Percentiles rank a stretch among this genome's conserved stretches.
Evolutionary conservation across 2,329 filamentous ascomycete species (phyloP).

Genomic region (Elsinoe ampelina): DNA sequence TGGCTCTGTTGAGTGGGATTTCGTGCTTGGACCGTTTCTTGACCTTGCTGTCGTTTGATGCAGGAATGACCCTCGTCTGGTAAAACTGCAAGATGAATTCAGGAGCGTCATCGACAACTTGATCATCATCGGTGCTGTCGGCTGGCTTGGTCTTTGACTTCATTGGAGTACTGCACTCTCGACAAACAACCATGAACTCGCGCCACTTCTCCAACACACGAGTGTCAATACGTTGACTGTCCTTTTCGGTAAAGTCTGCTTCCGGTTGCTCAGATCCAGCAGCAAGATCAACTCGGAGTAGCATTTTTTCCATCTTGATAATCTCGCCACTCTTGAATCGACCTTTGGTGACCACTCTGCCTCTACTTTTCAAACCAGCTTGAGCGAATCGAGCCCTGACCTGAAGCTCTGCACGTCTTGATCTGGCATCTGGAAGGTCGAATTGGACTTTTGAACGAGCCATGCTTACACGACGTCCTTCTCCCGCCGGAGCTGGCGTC

Average conservation of each 20-base stretch:
- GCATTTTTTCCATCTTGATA: conserved; percentile 60
- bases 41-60: conserved; percentile 42
- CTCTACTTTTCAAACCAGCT: conserved; percentile 27
- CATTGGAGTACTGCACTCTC: conserved; percentile 35
- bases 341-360: conserved; percentile 30
- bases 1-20: conserved; percentile 46
- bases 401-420: conserved; percentile 29
- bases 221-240: conserved; percentile 50
- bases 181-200: conserved; percentile 54
- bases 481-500: neutral
- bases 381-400: conserved; percentile 32
- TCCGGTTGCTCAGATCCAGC: conserved; percentile 39
- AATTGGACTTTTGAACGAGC: conserved; percentile 30
- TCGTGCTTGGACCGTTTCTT: conserved; percentile 49
- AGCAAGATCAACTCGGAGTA: conserved; percentile 50
- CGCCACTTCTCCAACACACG: conserved; percentile 54
- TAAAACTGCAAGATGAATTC: conserved; percentile 38
- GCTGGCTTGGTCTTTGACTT: neutral
- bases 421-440: conserved; percentile 31
- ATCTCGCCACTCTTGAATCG: conserved; percentile 49
- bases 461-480: neutral
- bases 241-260: conserved; percentile 55
- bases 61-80: conserved; percentile 46
- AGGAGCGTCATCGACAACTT: conserved; percentile 44
- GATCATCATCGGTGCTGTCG: conserved; percentile 41